These are phyloP conservation scores for Hypoxylon rickii DNA, from an alignment of 495 filamentous ascomycete genomes.

Conservation along the genomic window DNA sequence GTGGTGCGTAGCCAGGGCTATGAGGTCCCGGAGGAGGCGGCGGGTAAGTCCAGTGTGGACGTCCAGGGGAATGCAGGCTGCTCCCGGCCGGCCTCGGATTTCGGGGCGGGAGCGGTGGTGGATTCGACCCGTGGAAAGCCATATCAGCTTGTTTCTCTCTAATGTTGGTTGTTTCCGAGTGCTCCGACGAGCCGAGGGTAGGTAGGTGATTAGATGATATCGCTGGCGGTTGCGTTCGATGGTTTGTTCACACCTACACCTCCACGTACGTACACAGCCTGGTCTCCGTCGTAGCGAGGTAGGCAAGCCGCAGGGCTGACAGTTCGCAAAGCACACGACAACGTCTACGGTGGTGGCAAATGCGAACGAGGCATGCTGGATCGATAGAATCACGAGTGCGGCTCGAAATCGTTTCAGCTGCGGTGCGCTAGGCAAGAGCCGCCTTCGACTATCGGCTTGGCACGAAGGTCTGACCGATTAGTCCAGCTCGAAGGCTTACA, in stretches of 20 bases:
- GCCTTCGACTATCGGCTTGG: slow-evolving; percentile 20
- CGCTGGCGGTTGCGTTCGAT: too few relatives aligned
- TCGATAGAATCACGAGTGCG: too few relatives aligned
- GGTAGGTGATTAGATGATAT: too few relatives aligned
- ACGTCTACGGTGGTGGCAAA: too few relatives aligned
- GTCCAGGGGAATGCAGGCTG: neutral
- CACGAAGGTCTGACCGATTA: neutral
- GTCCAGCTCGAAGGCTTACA: slow-evolving; percentile 3
- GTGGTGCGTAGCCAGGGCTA: slow-evolving; percentile 3
- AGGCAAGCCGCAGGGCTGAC: too few relatives aligned
- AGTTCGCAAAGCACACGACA: neutral
- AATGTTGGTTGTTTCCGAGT: too few relatives aligned
- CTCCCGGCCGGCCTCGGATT: slow-evolving; percentile 14
- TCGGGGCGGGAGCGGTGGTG: slow-evolving; percentile 29
- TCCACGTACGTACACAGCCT: too few relatives aligned
- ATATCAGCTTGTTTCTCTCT: slow-evolving; percentile 1
- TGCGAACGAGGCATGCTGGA: too few relatives aligned
- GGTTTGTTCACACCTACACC: too few relatives aligned
- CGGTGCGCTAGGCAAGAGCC: slow-evolving; percentile 12
- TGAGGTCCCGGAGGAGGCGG: slow-evolving; percentile 8
- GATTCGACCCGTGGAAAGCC: slow-evolving; percentile 14
- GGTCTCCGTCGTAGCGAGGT: too few relatives aligned
- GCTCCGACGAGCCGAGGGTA: too few relatives aligned
- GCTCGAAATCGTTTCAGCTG: slow-evolving; percentile 30
- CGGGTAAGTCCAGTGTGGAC: slow-evolving; percentile 8